Conservation (phyloP, 495 filamentous ascomycete species). For the Evansstolkia leycettana region DNA sequence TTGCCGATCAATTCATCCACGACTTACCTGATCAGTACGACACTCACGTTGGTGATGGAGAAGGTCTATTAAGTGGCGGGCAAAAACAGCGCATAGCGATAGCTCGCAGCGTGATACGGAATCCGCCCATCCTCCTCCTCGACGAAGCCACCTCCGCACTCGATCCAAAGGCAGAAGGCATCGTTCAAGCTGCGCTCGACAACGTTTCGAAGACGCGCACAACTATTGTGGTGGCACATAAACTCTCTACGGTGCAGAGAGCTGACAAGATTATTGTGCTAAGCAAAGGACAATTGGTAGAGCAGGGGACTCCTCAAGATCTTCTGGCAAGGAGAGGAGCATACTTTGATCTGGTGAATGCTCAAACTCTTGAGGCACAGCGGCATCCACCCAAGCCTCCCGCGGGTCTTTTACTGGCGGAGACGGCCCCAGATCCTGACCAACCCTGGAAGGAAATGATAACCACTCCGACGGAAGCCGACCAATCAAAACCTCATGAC, state of each 20-base stretch:
- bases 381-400: no score
- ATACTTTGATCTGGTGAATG: slow-evolving; percentile 25
- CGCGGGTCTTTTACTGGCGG: no score
- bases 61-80: slow-evolving; percentile 16
- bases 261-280: slow-evolving; percentile 39
- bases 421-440: no score
- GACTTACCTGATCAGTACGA: slow-evolving; percentile 9
- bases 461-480: no score
- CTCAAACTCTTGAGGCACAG: slow-evolving; percentile 9
- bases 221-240: slow-evolving; percentile 30
- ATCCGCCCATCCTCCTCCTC: slow-evolving; percentile 63
- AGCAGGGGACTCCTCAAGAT: slow-evolving; percentile 31
- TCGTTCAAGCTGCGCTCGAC: slow-evolving; percentile 26
- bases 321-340: slow-evolving; percentile 21
- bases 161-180: slow-evolving; percentile 24
- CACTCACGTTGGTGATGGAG: slow-evolving; percentile 12
- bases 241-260: slow-evolving; percentile 35
- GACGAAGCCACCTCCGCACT: slow-evolving; percentile 33
- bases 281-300: slow-evolving; percentile 25
- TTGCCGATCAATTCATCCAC: slow-evolving; percentile 16
- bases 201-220: slow-evolving; percentile 16
- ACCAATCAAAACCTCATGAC: no score
- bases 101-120: slow-evolving; percentile 60
- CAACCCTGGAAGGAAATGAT: no score
- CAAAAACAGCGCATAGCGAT: slow-evolving; percentile 47